Conservation (phyloP, 106 monocot species). For the Dendrobium officinale region DNA sequence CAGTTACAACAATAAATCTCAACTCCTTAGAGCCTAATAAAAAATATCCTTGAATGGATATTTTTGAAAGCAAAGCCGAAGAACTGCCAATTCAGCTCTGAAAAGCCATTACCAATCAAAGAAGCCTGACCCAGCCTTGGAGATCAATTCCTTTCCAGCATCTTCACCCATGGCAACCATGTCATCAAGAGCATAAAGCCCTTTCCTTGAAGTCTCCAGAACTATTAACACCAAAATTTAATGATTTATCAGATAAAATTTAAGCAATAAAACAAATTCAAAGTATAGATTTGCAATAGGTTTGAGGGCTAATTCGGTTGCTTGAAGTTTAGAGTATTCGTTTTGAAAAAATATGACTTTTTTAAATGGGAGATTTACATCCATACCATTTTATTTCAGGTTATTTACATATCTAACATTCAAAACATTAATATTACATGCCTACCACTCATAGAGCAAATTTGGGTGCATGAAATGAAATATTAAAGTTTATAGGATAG, state of each 20-base stretch:
- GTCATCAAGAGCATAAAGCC: conserved; percentile 33
- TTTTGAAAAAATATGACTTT: too few relatives aligned
- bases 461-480: too few relatives aligned
- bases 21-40: neutral
- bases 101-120: conserved; percentile 11
- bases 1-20: too few relatives aligned
- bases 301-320: too few relatives aligned
- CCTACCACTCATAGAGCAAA: too few relatives aligned
- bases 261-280: neutral
- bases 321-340: too few relatives aligned
- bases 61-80: neutral
- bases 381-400: too few relatives aligned
- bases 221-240: conserved; percentile 18
- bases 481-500: too few relatives aligned
- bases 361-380: too few relatives aligned
- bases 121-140: conserved; percentile 50
- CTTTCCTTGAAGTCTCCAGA: conserved; percentile 54
- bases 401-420: too few relatives aligned
- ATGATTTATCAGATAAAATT: neutral
- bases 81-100: neutral
- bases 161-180: conserved; percentile 69
- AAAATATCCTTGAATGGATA: too few relatives aligned
- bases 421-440: too few relatives aligned
- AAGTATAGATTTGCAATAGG: neutral
- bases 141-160: conserved; percentile 63